These are phyloP conservation scores for Eutrema japonicum DNA, from an alignment of 345 rosid species.

Conservation along the genomic window DNA sequence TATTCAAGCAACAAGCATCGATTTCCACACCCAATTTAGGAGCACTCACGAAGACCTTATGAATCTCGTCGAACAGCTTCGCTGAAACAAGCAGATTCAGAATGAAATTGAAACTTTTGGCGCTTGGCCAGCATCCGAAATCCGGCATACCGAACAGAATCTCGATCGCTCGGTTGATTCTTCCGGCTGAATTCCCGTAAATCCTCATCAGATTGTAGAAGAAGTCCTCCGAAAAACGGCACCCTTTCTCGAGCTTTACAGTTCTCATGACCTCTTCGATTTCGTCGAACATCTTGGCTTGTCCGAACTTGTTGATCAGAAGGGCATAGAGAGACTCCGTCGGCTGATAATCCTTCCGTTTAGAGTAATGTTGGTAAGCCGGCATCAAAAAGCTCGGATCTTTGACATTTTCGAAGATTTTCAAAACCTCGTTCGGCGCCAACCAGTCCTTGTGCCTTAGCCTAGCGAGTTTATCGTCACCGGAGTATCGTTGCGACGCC, in stretches of 20 bases:
- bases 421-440: constrained; percentile 67
- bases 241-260: constrained; percentile 51
- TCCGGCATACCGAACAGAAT: constrained; percentile 67
- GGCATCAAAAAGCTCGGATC: constrained; percentile 58
- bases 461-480: constrained; percentile 42
- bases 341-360: constrained; percentile 77
- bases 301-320: constrained; percentile 59
- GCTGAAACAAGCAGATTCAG: constrained; percentile 71
- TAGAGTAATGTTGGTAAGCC: constrained; percentile 61
- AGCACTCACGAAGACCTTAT: constrained; percentile 62
- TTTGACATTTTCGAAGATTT: constrained; percentile 56
- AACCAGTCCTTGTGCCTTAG: constrained; percentile 86
- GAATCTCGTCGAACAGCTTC: constrained; percentile 66
- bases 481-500: constrained; percentile 20
- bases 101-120: constrained; percentile 71
- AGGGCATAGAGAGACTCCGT: constrained; percentile 67
- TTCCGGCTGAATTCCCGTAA: constrained; percentile 69
- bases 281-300: constrained; percentile 66
- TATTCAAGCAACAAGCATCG: constrained; percentile 84
- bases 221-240: constrained; percentile 71
- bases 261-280: constrained; percentile 60
- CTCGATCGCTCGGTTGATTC: constrained; percentile 67
- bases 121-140: constrained; percentile 74
- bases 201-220: constrained; percentile 71
- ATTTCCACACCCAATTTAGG: constrained; percentile 73